A percentile compares a stretch with the other conserved stretches of the same genome.
These are phyloP conservation scores for Nicotiana knightiana DNA, from an alignment of 257 asterid species.

Conservation along the genomic window DNA sequence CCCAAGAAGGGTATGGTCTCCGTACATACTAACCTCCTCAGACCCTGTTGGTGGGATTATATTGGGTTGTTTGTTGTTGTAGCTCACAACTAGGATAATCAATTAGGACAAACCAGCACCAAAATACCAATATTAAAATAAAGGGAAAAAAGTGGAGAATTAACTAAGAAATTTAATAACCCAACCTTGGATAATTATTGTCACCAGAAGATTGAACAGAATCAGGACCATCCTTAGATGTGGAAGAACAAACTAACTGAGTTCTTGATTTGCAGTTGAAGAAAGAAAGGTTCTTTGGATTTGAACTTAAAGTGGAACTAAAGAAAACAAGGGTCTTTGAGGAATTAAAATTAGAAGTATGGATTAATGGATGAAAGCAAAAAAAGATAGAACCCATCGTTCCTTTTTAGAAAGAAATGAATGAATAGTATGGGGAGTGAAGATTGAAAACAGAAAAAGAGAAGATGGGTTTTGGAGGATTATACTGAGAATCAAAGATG, in stretches of 20 bases:
- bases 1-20: too few relatives aligned
- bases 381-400: slow-evolving; percentile 35
- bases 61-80: too few relatives aligned
- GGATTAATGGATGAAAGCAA: slow-evolving; percentile 27
- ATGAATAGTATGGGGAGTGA: neutral
- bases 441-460: neutral
- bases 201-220: slow-evolving; percentile 25
- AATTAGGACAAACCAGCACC: neutral
- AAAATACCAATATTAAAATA: neutral
- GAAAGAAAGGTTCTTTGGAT: slow-evolving; percentile 17
- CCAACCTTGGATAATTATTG: slow-evolving; percentile 37
- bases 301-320: slow-evolving; percentile 4
- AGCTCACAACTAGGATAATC: neutral
- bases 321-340: slow-evolving; percentile 23
- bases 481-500: neutral
- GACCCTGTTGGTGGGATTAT: too few relatives aligned
- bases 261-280: slow-evolving; percentile 9
- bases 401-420: neutral
- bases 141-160: neutral
- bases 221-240: slow-evolving; percentile 29
- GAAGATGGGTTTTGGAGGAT: neutral
- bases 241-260: slow-evolving; percentile 29
- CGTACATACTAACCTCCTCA: too few relatives aligned
- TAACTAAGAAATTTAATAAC: neutral
- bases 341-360: slow-evolving; percentile 20